Percentiles rank a stretch among this genome's conserved stretches.
Conservation (phyloP, 148 eudicot species). For the Rhododendron henanense region DNA sequence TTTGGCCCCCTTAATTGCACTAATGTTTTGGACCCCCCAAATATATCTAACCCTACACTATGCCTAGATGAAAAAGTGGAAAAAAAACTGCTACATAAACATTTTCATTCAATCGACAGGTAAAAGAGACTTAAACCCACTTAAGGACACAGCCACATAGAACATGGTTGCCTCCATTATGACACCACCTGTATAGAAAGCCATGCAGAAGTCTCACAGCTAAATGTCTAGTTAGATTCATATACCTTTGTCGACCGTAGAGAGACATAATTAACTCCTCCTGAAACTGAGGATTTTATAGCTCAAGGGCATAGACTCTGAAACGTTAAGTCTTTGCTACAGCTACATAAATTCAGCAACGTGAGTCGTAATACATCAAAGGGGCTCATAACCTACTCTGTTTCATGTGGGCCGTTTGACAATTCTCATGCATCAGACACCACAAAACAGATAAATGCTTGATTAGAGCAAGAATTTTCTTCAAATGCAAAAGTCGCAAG, state of each 20-base stretch:
- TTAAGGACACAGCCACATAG: background rate
- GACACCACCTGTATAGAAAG: background rate
- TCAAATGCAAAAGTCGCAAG: slow-evolving; percentile 4
- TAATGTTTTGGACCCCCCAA: background rate
- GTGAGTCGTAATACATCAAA: background rate
- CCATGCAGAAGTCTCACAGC: background rate
- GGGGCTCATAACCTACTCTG: background rate
- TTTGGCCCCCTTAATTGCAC: background rate
- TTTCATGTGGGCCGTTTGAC: background rate
- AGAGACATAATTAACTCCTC: background rate
- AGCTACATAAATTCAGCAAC: background rate
- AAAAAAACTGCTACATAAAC: background rate
- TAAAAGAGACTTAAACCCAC: background rate
- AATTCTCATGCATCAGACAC: background rate
- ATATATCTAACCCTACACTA: background rate
- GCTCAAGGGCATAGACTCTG: background rate
- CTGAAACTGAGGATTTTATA: background rate
- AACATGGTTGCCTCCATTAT: background rate
- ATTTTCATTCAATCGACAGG: background rate
- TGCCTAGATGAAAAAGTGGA: background rate
- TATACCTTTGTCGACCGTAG: background rate
- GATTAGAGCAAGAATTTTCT: background rate
- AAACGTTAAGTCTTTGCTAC: background rate
- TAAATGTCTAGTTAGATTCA: background rate
- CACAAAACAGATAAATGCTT: background rate